phyloP scores from a whole-genome alignment of 306 rosid genomes.

The Carpinus fangiana region DNA sequence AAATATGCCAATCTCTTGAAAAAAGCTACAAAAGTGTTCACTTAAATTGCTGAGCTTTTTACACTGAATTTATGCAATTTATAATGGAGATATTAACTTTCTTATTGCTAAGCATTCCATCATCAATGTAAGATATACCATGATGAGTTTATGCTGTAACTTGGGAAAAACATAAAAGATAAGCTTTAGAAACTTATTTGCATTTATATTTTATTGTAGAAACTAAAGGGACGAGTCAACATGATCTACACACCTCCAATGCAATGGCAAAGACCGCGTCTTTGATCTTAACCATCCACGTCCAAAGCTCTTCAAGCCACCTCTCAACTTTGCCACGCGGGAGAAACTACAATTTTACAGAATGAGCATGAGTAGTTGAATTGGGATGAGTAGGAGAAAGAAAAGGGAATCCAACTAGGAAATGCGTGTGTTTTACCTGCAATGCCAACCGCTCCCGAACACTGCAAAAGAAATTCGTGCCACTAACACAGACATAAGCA shows the following conservation, averaged over 20 bases:
- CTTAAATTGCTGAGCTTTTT: background rate
- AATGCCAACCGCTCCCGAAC: slow-evolving; percentile 72
- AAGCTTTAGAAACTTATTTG: slow-evolving; percentile 8
- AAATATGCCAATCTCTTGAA: background rate
- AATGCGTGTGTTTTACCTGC: slow-evolving; percentile 54
- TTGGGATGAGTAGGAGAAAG: slow-evolving; percentile 8
- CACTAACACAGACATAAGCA: slow-evolving; percentile 59
- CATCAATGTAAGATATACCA: background rate
- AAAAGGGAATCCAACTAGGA: background rate
- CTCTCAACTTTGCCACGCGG: slow-evolving; percentile 84
- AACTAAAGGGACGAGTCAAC: slow-evolving; percentile 10
- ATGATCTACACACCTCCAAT: slow-evolving; percentile 60
- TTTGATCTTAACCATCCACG: slow-evolving; percentile 82
- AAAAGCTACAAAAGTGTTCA: background rate
- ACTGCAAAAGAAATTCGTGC: slow-evolving; percentile 56
- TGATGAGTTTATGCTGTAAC: background rate
- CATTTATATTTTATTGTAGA: slow-evolving; percentile 26
- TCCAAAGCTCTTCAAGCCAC: slow-evolving; percentile 98
- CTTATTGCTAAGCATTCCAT: background rate
- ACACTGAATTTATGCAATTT: background rate
- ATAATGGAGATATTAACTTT: background rate
- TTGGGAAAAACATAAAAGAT: background rate
- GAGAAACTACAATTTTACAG: slow-evolving; percentile 57
- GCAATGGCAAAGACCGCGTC: slow-evolving; percentile 76
- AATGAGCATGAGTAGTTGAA: slow-evolving; percentile 29